Base-by-base conservation (phyloP, 257 asterid genomes). In the Solanum stenotomum region DNA sequence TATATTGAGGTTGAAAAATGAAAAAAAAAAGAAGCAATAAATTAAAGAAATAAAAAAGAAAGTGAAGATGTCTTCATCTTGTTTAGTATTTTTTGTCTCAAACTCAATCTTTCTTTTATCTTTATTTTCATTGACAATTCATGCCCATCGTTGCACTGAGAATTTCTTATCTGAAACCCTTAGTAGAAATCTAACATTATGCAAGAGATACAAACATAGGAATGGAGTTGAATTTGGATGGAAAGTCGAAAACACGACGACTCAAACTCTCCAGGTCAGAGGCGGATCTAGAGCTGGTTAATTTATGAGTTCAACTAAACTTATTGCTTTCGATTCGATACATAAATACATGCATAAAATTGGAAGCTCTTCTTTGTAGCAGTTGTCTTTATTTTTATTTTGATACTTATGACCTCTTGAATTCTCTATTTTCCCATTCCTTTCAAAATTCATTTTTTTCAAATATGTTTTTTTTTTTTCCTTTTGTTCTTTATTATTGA, bases 221-320 rank as follows among this genome's bases (percentile, higher is more conserved):
- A 88, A 88, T 8, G 90, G 90, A 2, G 92, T 91, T 15, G 92
- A 94, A 37, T 92, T 95, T 86, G 96, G 85, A 23, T 95, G 98
- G 98, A 92, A 38, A 16, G 89, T 87, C 88, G 2, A 85, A 78
- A 83, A 63, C 18, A 3, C 29, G 9, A 3, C 34, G 7, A 61
- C 92, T 52, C 90, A 91, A 3, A 85, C 9, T 18, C 85, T 81
- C 42, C 25, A 81, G 85, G 85, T 81, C 0, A 77, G 83, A 75
- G 52, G 83, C 0, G 1, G 83, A 75, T 37, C 52, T 37, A 75
- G 13, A 12, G 34, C 6, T 75, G 2, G 34, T 77, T 77, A 59
- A 22, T 59, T n/a, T 37, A 38, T n/a, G 59, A 40, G 6, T 77
- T 81, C 27, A 81, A 46, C 42, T 81, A 3, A 27, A 27, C 5